Percentiles rank a stretch among this genome's conserved stretches.
These are phyloP conservation scores for Botryotinia convoluta DNA, from an alignment of 2,329 filamentous ascomycete species.

Conservation along the genomic window DNA sequence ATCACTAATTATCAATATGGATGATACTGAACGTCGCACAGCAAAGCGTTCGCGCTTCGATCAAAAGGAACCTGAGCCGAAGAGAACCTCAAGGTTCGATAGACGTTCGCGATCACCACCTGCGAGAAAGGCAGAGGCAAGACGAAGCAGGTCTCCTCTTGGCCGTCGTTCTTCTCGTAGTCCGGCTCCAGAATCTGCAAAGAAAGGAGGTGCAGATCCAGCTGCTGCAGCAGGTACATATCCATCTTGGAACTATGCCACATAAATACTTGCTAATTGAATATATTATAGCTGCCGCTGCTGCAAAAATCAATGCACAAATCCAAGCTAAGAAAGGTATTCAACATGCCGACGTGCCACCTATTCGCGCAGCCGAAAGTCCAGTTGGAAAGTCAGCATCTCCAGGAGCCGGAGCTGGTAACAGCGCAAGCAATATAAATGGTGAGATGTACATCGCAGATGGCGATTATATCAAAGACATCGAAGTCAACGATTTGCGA, in stretches of 20 bases:
- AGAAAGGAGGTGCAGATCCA: slow-evolving; percentile 58
- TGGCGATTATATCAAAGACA: slow-evolving; percentile 97
- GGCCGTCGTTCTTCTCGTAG: slow-evolving; percentile 40
- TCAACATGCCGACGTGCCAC: slow-evolving; percentile 85
- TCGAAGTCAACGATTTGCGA: slow-evolving; percentile 96
- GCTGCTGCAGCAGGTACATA: slow-evolving; percentile 71
- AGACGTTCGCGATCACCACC: slow-evolving; percentile 82
- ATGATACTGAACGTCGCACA: slow-evolving; percentile 70
- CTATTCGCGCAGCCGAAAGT: slow-evolving; percentile 56
- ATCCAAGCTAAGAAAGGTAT: slow-evolving; percentile 84
- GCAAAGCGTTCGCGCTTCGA: slow-evolving; percentile 91
- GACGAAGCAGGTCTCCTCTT: slow-evolving; percentile 79
- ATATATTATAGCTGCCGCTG: slow-evolving; percentile 67
- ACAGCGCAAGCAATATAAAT: slow-evolving; percentile 59
- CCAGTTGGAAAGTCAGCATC: slow-evolving; percentile 34
- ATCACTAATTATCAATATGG: slow-evolving; percentile 51
- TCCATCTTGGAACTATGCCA: no score
- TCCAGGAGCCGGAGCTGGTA: slow-evolving; percentile 32
- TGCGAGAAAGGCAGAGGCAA: slow-evolving; percentile 61
- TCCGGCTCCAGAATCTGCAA: slow-evolving; percentile 38
- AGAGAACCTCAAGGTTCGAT: slow-evolving; percentile 79
- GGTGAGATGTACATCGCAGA: slow-evolving; percentile 92
- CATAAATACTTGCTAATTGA: slow-evolving; percentile 1
- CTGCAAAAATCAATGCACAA: slow-evolving; percentile 80
- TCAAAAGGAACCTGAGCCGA: slow-evolving; percentile 79